Evolutionary conservation across 129 eudicot species (phyloP).

Genomic region (Glebionis coronaria): DNA sequence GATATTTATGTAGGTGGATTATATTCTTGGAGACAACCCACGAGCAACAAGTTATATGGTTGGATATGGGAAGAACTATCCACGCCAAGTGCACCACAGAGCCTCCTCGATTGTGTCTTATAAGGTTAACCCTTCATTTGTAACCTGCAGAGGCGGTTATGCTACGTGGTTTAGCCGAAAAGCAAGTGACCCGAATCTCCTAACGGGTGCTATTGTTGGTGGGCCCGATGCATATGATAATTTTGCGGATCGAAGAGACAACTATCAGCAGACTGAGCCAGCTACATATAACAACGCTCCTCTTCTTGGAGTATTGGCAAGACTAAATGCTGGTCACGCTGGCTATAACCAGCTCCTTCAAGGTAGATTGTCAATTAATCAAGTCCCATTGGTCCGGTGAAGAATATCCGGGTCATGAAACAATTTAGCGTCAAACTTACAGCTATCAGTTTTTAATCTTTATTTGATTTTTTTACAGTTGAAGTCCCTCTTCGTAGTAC

Average conservation of each 20-base stretch:
- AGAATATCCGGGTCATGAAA: not conserved
- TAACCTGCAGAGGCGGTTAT: slow-evolving; percentile 63
- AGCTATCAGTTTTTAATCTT: not conserved
- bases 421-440: not conserved
- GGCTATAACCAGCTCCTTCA: slow-evolving; percentile 93
- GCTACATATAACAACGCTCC: slow-evolving; percentile 45
- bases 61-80: slow-evolving; percentile 54
- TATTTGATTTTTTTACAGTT: slow-evolving; percentile 36
- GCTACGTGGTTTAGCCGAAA: slow-evolving; percentile 47
- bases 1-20: slow-evolving; percentile 39
- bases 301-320: slow-evolving; percentile 47
- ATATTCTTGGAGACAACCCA: slow-evolving; percentile 60
- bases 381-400: too few species aligned
- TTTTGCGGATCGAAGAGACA: slow-evolving; percentile 36
- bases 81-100: slow-evolving; percentile 59
- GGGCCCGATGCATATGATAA: slow-evolving; percentile 39
- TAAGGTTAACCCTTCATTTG: slow-evolving; percentile 43
- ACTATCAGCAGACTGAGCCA: slow-evolving; percentile 44
- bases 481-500: slow-evolving; percentile 55
- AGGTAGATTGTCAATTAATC: slow-evolving; percentile 30
- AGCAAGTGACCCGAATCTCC: slow-evolving; percentile 43
- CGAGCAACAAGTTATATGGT: slow-evolving; percentile 60
- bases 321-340: slow-evolving; percentile 64
- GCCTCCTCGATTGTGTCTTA: slow-evolving; percentile 57
- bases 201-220: slow-evolving; percentile 38